These are phyloP conservation scores for Suillus weaverae DNA, from an alignment of 768 basidiomycete species.

Conservation along the genomic window DNA sequence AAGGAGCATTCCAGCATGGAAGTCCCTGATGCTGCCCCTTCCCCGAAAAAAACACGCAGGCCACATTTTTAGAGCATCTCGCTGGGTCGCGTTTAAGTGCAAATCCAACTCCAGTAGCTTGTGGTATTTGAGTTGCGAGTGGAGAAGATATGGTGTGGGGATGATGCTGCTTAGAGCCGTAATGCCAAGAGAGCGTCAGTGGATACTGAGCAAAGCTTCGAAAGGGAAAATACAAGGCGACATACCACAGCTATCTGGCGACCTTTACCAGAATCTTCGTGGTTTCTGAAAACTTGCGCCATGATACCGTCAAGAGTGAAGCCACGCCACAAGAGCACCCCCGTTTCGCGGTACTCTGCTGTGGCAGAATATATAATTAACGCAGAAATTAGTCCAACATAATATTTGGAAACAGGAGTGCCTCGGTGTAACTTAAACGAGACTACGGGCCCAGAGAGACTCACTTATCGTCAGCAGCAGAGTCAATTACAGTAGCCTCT, in stretches of 20 bases:
- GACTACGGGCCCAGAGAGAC: conserved; percentile 25
- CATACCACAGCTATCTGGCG: conserved; percentile 92
- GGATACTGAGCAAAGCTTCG: conserved; percentile 1
- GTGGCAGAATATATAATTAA: conserved; percentile 7
- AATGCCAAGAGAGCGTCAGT: conserved; percentile 55
- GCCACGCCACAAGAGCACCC: conserved; percentile 88
- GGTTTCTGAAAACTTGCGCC: conserved; percentile 89
- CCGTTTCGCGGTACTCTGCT: conserved; percentile 94
- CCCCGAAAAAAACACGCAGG: conserved; percentile 91
- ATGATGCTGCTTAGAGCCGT: conserved; percentile 79
- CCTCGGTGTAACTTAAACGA: conserved; percentile 12
- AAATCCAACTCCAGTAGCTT: conserved; percentile 91
- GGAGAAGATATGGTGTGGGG: conserved; percentile 96
- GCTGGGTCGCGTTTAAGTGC: conserved; percentile 78
- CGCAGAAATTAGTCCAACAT: conserved; percentile 41
- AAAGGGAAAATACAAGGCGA: not conserved
- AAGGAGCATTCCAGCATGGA: conserved; percentile 86
- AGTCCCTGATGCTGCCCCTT: conserved; percentile 93
- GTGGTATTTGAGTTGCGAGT: conserved; percentile 91
- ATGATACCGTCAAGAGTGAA: conserved; percentile 79
- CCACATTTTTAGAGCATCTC: conserved; percentile 69
- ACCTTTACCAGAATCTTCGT: conserved; percentile 83
- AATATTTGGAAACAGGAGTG: conserved; percentile 53
- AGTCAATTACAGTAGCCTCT: conserved; percentile 87
- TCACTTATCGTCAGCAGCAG: conserved; percentile 91